Base-by-base conservation (phyloP, 805 yeast species). In the Candida orba region DNA sequence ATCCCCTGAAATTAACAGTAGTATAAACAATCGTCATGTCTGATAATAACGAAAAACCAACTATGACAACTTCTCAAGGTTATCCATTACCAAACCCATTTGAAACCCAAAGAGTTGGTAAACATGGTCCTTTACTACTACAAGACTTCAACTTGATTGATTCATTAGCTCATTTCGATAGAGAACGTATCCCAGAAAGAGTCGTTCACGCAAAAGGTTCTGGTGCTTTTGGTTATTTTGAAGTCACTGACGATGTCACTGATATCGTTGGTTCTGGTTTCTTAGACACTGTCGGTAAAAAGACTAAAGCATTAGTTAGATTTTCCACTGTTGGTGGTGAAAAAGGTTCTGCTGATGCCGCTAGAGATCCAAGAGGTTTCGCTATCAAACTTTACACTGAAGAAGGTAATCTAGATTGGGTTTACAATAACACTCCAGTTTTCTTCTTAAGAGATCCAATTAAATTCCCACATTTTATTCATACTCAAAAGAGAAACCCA, bases 121-220 rank as follows among this genome's bases (percentile, higher is more conserved):
- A 79, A 47, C 76, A 79, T 52, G 95, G 95, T 32, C 95, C 95
- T 6, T 65, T 86, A 52, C 68, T 87, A 48, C 67, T 87, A 56
- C 95, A 87, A 62, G 95, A 87, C 62, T 81, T 84, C 67, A 80
- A 80, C 60, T 68, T 87, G 65, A 73, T 87, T 55, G 95, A 87
- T 57, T 75, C 87, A 3, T 65, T 87, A 45, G 90, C 95, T 18
- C 95, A 86, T 64, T 87, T 87, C 57, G 95, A 85, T 67, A 74
- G 95, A 53, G 96, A 87, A 66, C 72, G 95, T 65, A 83, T 87
- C 51, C 95, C 95, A 12, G 95, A 88, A 68, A 75, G 96, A 66
- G 95, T 87, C 45, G 95, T 88, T 31, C 96, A 87, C 60, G 96
- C 96, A 43, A 87, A 87, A 63, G 96, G 95, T 53, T 84, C 90